These are phyloP conservation scores for Leccinum brunneo-olivaceum DNA, from an alignment of 1,284 basidiomycete genomes.

Conservation along the genomic window DNA sequence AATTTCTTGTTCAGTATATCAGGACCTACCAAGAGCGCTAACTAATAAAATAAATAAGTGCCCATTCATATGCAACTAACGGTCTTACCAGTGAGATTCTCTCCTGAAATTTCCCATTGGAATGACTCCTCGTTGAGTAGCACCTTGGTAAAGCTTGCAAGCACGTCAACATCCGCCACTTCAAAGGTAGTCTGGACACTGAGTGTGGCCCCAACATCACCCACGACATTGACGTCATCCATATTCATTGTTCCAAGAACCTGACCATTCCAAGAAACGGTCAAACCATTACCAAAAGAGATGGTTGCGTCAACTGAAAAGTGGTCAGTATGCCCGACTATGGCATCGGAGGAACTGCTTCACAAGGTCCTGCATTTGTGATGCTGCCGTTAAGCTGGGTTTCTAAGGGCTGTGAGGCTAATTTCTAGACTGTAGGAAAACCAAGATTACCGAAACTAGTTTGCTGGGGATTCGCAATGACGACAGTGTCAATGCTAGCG, in stretches of 20 bases:
- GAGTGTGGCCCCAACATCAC: slow-evolving; percentile 60
- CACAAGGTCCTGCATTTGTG: slow-evolving; percentile 71
- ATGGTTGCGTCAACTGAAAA: slow-evolving; percentile 63
- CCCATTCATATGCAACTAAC: background rate
- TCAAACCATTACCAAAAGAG: slow-evolving; percentile 58
- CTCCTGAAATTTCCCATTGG: slow-evolving; percentile 68
- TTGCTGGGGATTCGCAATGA: slow-evolving; percentile 54
- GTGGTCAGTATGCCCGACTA: slow-evolving; percentile 7
- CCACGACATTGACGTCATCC: slow-evolving; percentile 49
- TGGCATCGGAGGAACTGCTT: slow-evolving; percentile 18
- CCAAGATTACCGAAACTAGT: slow-evolving; percentile 46
- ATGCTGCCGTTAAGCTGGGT: slow-evolving; percentile 61
- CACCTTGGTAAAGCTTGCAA: slow-evolving; percentile 63
- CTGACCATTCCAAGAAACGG: slow-evolving; percentile 57
- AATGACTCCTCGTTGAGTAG: slow-evolving; percentile 66
- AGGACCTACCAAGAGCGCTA: slow-evolving; percentile 43
- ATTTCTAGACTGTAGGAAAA: background rate
- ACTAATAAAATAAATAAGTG: slow-evolving; percentile 31
- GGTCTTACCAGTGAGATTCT: slow-evolving; percentile 52
- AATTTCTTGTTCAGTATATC: background rate
- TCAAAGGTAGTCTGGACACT: slow-evolving; percentile 52
- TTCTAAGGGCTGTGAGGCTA: slow-evolving; percentile 30
- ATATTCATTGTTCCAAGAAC: slow-evolving; percentile 60
- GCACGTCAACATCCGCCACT: slow-evolving; percentile 53
- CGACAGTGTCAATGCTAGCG: slow-evolving; percentile 47